A percentile compares a stretch with the other conserved stretches of the same genome.
Evolutionary conservation across 495 filamentous ascomycete genomes (phyloP).

Genomic region (Glarea lozoyensis): DNA sequence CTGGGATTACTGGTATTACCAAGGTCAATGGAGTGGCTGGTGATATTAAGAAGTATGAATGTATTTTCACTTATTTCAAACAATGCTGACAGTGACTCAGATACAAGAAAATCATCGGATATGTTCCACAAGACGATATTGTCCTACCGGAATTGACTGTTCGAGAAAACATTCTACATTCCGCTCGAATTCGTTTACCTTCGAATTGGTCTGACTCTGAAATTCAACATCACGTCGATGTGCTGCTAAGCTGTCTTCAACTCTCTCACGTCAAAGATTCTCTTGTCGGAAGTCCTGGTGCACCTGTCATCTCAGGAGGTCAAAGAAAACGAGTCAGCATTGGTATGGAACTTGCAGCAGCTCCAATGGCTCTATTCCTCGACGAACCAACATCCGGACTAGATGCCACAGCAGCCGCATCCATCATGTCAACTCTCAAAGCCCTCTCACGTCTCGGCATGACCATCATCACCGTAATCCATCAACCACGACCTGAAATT

Average conservation of each 20-base stretch:
- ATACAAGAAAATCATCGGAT: slow-evolving; percentile 47
- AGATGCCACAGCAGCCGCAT: slow-evolving; percentile 75
- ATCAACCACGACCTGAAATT: slow-evolving; percentile 76
- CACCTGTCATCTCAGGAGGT: slow-evolving; percentile 73
- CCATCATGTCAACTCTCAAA: slow-evolving; percentile 76
- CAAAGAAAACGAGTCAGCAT: slow-evolving; percentile 86
- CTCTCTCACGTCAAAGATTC: slow-evolving; percentile 66
- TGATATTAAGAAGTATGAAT: slow-evolving; percentile 22
- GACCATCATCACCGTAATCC: slow-evolving; percentile 84
- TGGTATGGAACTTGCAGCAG: slow-evolving; percentile 76
- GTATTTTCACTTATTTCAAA: no score
- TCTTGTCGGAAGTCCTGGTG: slow-evolving; percentile 54
- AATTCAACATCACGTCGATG: slow-evolving; percentile 55
- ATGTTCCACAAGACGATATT: slow-evolving; percentile 58
- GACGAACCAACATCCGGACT: slow-evolving; percentile 87
- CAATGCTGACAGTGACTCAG: slow-evolving; percentile 15
- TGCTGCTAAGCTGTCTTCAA: slow-evolving; percentile 61
- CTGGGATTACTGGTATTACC: slow-evolving; percentile 32
- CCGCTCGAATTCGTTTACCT: slow-evolving; percentile 58
- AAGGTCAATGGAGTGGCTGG: slow-evolving; percentile 40
- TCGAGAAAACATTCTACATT: slow-evolving; percentile 58
- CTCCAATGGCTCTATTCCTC: slow-evolving; percentile 80
- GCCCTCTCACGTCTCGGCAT: slow-evolving; percentile 77
- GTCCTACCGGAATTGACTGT: slow-evolving; percentile 62
- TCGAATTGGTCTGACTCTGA: slow-evolving; percentile 53